Evolutionary conservation across 352 stramenopile genomes (phyloP), one percentile per base, ranked within the genome.

Genomic region (Phytophthora citrophthora): DNA sequence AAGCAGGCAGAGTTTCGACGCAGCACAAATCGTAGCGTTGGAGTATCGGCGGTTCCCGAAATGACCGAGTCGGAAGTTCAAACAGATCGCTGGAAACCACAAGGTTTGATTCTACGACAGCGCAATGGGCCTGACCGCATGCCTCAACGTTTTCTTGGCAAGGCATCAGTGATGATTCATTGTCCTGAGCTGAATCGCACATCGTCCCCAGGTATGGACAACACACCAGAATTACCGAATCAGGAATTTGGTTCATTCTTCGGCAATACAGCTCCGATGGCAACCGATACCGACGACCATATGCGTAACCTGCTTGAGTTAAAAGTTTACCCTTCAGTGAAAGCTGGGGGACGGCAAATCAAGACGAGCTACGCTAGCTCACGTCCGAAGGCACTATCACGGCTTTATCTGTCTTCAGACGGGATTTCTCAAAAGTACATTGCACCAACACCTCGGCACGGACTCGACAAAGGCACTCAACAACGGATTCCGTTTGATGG

Each of bases 401-500:
- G 72, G 16, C 64, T 91, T 38, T 90, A 83, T 41, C 59, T 93
- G 15, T 89, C 84, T n/a, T 90, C 82, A 2, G 84, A 91, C 54
- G 82, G 81, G 12, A 61, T 93, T 59, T 90, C 81, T 23, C 72
- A 93, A 54, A 86, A 89, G 31, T 91, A 93, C 29, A 84, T 85
- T 5, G 51, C 77, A 20, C 62, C 76, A n/a, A 66, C 77, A 31
- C 56, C 72, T 27, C 58, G 57, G 11, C 49, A 80, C 38, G 64
- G 24, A 18, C 8, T 54, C 20, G 16, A 38, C 15, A 39, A 72
- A 41, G 52, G 15, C 4, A 44, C 15, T 40, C 50, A 70, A 38
- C 56, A 54, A 16, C 54, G 23, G 27, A 40, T 49, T 59, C 61
- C 62, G 55, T 68, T 65, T 31, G 58, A 72, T 58, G 52, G 64